phyloP scores from a whole-genome alignment of 805 yeast species.

The Blastobotrys muscicola region DNA sequence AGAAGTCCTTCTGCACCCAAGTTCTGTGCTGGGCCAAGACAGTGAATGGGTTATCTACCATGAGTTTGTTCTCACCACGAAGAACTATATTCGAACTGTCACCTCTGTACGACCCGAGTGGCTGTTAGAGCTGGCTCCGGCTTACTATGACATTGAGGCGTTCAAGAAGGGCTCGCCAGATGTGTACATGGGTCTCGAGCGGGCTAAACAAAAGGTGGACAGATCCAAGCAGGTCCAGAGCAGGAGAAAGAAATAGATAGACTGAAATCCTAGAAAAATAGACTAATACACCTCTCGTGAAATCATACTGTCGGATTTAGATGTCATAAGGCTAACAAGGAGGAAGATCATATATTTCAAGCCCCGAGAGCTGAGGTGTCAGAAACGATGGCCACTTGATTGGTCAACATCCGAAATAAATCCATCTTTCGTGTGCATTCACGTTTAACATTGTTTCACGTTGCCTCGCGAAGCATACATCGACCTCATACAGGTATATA shows the following conservation, averaged over 20 bases:
- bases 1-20: constrained; percentile 90
- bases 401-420: too few relatives aligned
- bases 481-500: too few relatives aligned
- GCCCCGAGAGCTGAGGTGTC: too few relatives aligned
- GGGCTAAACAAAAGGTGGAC: constrained; percentile 40
- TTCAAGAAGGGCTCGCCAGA: constrained; percentile 68
- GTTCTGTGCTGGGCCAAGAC: constrained; percentile 79
- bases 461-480: too few relatives aligned
- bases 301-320: too few relatives aligned
- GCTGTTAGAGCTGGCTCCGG: constrained; percentile 75
- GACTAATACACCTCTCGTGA: neutral
- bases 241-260: neutral
- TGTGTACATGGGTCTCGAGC: constrained; percentile 57
- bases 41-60: constrained; percentile 92
- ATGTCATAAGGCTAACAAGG: too few relatives aligned
- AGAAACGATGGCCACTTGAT: too few relatives aligned
- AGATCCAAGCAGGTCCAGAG: constrained; percentile 7
- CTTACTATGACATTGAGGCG: constrained; percentile 52
- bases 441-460: too few relatives aligned
- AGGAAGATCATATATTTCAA: too few relatives aligned
- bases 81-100: constrained; percentile 90
- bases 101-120: constrained; percentile 87
- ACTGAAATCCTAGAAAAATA: neutral
- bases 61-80: constrained; percentile 88
- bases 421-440: too few relatives aligned